A percentile compares a stretch with the other conserved stretches of the same genome.
These are phyloP conservation scores for Quercus lobata DNA, from an alignment of 331 rosid genomes.

Conservation along the genomic window DNA sequence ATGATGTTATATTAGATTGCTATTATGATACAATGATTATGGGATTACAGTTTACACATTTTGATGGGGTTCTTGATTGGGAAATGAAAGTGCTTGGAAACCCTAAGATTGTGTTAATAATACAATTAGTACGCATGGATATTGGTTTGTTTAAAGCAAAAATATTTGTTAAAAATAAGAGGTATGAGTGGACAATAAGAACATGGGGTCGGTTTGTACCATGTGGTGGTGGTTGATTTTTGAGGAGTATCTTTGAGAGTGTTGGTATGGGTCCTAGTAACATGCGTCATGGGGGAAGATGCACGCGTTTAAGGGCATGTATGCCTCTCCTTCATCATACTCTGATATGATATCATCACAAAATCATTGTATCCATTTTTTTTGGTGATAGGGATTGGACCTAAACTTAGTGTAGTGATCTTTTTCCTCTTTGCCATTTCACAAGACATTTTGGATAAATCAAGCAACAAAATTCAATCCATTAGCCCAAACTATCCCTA, in stretches of 20 bases:
- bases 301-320: conserved; percentile 19
- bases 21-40: conserved; percentile 7
- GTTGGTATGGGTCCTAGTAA: conserved; percentile 12
- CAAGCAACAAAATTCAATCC: too few relatives aligned
- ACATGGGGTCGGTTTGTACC: conserved; percentile 24
- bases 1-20: not conserved
- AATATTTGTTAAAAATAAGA: not conserved
- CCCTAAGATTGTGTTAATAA: conserved; percentile 3
- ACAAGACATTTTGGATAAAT: too few relatives aligned
- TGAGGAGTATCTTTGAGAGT: conserved; percentile 22
- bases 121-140: not conserved
- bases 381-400: too few relatives aligned
- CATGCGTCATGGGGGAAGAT: conserved; percentile 10
- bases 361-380: not conserved
- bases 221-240: conserved; percentile 35
- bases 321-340: not conserved
- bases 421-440: too few relatives aligned
- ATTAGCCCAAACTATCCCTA: too few relatives aligned
- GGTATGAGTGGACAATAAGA: conserved; percentile 6
- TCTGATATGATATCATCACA: not conserved
- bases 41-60: not conserved
- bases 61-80: conserved; percentile 12
- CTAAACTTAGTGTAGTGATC: too few relatives aligned
- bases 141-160: not conserved
- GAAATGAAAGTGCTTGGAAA: conserved; percentile 23